These are phyloP conservation scores for Rhizopus sp. DNA, from an alignment of 371 early-diverging fungal genomes.

Conservation along the genomic window DNA sequence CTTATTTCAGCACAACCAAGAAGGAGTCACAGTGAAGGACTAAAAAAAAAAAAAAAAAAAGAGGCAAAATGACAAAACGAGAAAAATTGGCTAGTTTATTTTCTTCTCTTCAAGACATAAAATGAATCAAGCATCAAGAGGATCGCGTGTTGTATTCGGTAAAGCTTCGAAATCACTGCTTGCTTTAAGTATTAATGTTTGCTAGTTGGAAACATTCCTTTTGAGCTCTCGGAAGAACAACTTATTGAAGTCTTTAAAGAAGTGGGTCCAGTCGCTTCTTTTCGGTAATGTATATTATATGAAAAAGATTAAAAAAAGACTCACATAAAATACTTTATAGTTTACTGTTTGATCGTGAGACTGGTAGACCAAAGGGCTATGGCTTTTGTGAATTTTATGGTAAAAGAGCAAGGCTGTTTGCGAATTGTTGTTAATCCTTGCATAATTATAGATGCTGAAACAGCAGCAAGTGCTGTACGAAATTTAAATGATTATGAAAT, in stretches of 20 bases:
- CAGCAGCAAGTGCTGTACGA: constrained; percentile 81
- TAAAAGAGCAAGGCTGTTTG: constrained; percentile 18
- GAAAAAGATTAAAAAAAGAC: not conserved
- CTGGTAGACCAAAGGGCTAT: constrained; percentile 89
- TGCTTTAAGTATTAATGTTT: not conserved
- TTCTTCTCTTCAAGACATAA: not conserved
- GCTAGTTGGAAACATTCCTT: constrained; percentile 82
- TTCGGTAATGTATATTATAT: constrained; percentile 49
- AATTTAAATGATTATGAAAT: constrained; percentile 84
- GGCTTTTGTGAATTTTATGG: constrained; percentile 89
- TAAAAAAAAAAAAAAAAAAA: not conserved
- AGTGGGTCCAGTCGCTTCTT: constrained; percentile 83
- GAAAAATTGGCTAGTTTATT: not conserved
- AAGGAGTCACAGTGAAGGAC: not conserved
- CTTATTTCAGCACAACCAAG: not conserved
- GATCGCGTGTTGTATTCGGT: constrained; percentile 64
- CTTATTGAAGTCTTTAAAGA: constrained; percentile 86
- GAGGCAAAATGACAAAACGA: not conserved
- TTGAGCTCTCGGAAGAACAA: constrained; percentile 90
- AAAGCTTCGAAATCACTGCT: constrained; percentile 4
- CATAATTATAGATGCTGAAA: constrained; percentile 63
- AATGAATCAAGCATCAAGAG: constrained; percentile 47
- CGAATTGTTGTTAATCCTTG: constrained; percentile 1
- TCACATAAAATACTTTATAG: constrained; percentile 31
- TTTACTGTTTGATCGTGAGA: constrained; percentile 84